These are phyloP conservation scores for Pythium angustatum DNA, from an alignment of 352 stramenopile genomes.

Conservation along the genomic window DNA sequence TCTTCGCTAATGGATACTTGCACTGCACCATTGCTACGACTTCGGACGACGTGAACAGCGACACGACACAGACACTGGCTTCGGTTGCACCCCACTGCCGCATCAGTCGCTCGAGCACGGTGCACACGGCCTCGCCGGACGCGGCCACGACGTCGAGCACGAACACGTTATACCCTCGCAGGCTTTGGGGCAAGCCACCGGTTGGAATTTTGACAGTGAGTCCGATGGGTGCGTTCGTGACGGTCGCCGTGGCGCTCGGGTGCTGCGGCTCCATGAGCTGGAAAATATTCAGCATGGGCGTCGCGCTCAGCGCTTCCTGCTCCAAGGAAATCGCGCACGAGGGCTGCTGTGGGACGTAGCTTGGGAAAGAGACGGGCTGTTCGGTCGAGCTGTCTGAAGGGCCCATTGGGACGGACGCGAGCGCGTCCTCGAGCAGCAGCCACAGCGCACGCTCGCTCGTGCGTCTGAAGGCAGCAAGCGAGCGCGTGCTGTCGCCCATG, in stretches of 20 bases:
- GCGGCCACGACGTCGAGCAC: conserved; percentile 45
- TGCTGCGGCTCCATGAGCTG: conserved; percentile 26
- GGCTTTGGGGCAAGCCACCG: conserved; percentile 21
- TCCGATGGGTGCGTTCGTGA: background rate
- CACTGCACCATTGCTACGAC: conserved; percentile 39
- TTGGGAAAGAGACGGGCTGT: background rate
- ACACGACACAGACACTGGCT: conserved; percentile 43
- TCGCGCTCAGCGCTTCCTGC: background rate
- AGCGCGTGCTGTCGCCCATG: conserved; percentile 1
- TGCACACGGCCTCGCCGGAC: conserved; percentile 34
- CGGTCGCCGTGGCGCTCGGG: background rate
- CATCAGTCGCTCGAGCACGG: conserved; percentile 34
- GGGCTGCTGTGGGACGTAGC: background rate
- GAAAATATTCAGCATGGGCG: conserved; percentile 34
- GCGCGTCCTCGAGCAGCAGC: conserved; percentile 48
- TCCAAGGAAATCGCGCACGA: conserved; percentile 29
- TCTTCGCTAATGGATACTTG: conserved; percentile 31
- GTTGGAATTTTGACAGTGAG: conserved; percentile 1
- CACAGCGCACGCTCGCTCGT: conserved; percentile 46
- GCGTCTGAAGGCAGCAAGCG: conserved; percentile 35
- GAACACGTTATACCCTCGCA: conserved; percentile 53
- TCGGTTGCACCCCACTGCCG: conserved; percentile 39
- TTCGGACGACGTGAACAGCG: conserved; percentile 39
- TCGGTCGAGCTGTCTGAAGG: background rate
- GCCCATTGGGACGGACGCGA: conserved; percentile 9